Evolutionary conservation across 2,329 filamentous ascomycete genomes (phyloP).

Genomic region (Canariomyces notabilis): DNA sequence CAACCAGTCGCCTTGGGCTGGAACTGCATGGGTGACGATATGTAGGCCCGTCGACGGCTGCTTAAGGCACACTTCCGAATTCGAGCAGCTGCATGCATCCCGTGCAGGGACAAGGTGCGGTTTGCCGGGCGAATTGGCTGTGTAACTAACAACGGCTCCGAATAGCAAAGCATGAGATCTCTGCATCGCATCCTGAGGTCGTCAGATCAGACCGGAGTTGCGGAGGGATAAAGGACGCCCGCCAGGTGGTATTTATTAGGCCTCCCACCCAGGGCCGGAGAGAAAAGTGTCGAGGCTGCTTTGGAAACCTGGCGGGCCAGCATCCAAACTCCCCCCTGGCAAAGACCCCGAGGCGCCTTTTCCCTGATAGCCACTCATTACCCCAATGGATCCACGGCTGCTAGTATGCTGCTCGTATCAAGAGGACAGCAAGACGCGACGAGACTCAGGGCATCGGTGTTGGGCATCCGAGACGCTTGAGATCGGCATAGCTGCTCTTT

Average conservation of each 20-base stretch:
- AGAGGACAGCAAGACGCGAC: background rate
- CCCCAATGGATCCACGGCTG: constrained; percentile 13
- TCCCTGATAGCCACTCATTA: background rate
- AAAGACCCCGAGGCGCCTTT: background rate
- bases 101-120: background rate
- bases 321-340: background rate
- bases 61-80: constrained; percentile 6
- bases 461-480: constrained; percentile 16
- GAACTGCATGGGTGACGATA: constrained; percentile 13
- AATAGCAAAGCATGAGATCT: background rate
- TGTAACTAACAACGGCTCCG: constrained; percentile 1
- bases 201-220: background rate
- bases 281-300: background rate
- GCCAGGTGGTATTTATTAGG: background rate
- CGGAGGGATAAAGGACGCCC: background rate
- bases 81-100: constrained; percentile 1
- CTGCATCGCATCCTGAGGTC: background rate
- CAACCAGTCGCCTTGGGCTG: constrained; percentile 18
- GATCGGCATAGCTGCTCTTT: constrained; percentile 17
- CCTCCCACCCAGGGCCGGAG: no score
- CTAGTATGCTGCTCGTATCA: constrained; percentile 14
- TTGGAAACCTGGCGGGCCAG: constrained; percentile 1
- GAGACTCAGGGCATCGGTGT: constrained; percentile 1
- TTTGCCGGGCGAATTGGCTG: constrained; percentile 6
- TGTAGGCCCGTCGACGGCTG: constrained; percentile 3